These are phyloP conservation scores for Ogataea paraovalis DNA, from an alignment of 805 yeast genomes.

Conservation along the genomic window DNA sequence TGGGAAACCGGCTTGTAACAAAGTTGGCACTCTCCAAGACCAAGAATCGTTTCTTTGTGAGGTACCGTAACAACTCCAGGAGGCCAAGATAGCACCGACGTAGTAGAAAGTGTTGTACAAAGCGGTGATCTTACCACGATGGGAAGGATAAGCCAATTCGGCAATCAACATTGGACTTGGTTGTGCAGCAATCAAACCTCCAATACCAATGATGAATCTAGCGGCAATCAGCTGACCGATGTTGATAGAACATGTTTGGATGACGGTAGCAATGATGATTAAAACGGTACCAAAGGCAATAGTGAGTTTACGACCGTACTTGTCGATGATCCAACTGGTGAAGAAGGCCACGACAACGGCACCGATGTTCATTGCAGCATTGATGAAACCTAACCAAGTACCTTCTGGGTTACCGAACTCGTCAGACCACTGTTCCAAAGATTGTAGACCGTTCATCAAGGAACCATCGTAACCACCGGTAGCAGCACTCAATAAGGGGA, in stretches of 20 bases:
- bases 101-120: slow-evolving; percentile 46
- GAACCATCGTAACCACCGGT: slow-evolving; percentile 41
- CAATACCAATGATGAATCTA: slow-evolving; percentile 47
- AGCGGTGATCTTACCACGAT: slow-evolving; percentile 40
- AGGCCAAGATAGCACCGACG: slow-evolving; percentile 42
- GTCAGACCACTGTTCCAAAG: slow-evolving; percentile 34
- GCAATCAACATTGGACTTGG: slow-evolving; percentile 47
- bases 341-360: slow-evolving; percentile 26
- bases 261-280: slow-evolving; percentile 50
- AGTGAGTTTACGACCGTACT: slow-evolving; percentile 56
- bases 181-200: slow-evolving; percentile 38
- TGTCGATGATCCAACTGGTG: slow-evolving; percentile 38
- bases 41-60: slow-evolving; percentile 29
- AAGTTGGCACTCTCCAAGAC: slow-evolving; percentile 55
- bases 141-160: slow-evolving; percentile 47
- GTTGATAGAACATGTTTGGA: slow-evolving; percentile 43
- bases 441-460: slow-evolving; percentile 44
- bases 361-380: slow-evolving; percentile 38
- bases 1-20: slow-evolving; percentile 47
- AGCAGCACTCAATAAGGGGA: slow-evolving; percentile 34
- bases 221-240: slow-evolving; percentile 37
- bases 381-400: slow-evolving; percentile 32
- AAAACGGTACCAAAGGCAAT: slow-evolving; percentile 48
- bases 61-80: slow-evolving; percentile 44
- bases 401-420: slow-evolving; percentile 33